Base-by-base conservation (phyloP, 768 basidiomycete genomes). In the Gautieria morchelliformis region DNA sequence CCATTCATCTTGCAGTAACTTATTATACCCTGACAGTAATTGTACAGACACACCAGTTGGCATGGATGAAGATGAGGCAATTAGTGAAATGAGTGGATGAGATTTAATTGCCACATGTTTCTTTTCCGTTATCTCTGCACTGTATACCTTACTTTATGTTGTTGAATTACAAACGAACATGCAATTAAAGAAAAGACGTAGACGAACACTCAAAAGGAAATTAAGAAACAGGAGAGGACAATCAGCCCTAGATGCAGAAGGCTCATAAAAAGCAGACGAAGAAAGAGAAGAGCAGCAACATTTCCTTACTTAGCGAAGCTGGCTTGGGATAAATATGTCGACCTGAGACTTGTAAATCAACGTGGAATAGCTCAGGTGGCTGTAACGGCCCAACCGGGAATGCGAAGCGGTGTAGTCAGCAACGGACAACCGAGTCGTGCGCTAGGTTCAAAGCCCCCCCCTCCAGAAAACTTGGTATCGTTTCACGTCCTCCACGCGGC, bases 61-160 rank as follows among this genome's bases (percentile, higher is more conserved):
- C 6, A 75, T 65, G 5, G 77, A 56, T 44, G 64, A 62, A 27
- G 66, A 71, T 39, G 75, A 71, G 58, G 70, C 61, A 60, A 81
- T 82, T 80, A 78, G 76, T 66, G 81, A 81, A 66, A 33, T 12
- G 40, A 41, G n/a, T n/a, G n/a, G n/a, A n/a, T n/a, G n/a, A 5
- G 27, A 5, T 2, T 27, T 27, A 27, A 27, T 27, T 27, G 27
- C 5, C 27, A 27, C 27, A 37, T 37, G 4, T 14, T 22, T 44
- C 20, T 10, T 7, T 22, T 10, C n/a, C 17, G n/a, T 44, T 22
- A 44, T 44, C 17, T 44, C 42, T 22, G 42, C 42, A 44, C 20
- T 44, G 42, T 44, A 44, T 44, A 44, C 42, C 20, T 44, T n/a
- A 44, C n/a, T n/a, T n/a, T 44, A 10, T 17, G n/a, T 44, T 44